A percentile compares a stretch with the other conserved stretches of the same genome.
phyloP scores from a whole-genome alignment of 2,329 filamentous ascomycete species.

The Fusarium sp. region DNA sequence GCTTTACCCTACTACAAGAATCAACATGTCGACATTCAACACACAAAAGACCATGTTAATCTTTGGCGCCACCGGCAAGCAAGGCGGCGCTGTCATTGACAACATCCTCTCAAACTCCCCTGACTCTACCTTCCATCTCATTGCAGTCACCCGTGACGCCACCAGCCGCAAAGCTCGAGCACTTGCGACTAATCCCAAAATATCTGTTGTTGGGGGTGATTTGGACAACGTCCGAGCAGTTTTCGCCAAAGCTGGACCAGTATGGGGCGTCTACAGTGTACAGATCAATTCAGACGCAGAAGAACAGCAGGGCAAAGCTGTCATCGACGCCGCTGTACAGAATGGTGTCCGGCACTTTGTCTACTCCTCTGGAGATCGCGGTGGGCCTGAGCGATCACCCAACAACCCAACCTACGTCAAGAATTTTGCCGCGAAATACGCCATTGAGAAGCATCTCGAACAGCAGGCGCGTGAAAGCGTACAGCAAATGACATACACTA shows the following conservation, averaged over 20 bases:
- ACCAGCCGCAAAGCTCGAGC: neutral
- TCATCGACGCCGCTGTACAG: neutral
- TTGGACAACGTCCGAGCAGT: neutral
- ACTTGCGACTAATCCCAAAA: neutral
- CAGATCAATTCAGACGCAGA: neutral
- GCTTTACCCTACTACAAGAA: accelerated
- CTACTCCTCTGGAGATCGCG: neutral
- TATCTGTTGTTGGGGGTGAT: neutral
- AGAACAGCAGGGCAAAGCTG: neutral
- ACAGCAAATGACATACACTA: constrained; percentile 60
- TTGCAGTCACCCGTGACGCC: neutral
- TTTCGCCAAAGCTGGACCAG: neutral
- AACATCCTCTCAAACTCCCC: neutral
- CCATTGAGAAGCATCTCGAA: constrained; percentile 39
- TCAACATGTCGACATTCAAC: neutral
- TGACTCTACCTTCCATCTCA: neutral
- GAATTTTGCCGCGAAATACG: constrained; percentile 71
- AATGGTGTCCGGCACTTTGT: neutral
- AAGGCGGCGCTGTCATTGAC: constrained; percentile 1
- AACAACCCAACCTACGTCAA: constrained; percentile 1
- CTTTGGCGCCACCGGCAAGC: constrained; percentile 1
- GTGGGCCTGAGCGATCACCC: neutral
- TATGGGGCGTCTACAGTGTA: constrained; percentile 2
- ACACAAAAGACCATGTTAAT: neutral
- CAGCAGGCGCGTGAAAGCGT: neutral